Conservation (phyloP, 805 yeast genomes). For the Starmera dryadoides region DNA sequence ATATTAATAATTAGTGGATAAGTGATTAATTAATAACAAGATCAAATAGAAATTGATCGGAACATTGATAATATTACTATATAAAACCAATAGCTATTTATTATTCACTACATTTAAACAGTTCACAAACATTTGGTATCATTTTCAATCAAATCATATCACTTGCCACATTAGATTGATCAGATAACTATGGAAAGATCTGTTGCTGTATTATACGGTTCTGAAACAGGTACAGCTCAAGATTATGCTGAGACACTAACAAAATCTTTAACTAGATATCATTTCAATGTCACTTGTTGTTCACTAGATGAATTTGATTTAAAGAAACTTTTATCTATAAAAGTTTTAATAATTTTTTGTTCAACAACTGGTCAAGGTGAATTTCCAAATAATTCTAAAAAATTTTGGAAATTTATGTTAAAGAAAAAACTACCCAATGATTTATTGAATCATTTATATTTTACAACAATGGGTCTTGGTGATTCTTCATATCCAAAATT, state of each 20-base stretch:
- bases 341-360: slow-evolving; percentile 50
- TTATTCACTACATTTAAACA: no score
- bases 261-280: slow-evolving; percentile 44
- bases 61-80: no score
- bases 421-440: slow-evolving; percentile 56
- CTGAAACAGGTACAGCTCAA: slow-evolving; percentile 89
- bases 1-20: no score
- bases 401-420: slow-evolving; percentile 70
- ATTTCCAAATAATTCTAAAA: slow-evolving; percentile 68
- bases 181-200: slow-evolving; percentile 18
- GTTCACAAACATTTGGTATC: no score
- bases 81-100: no score
- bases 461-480: slow-evolving; percentile 85
- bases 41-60: no score
- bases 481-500: slow-evolving; percentile 87
- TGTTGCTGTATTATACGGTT: slow-evolving; percentile 71
- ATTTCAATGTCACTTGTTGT: slow-evolving; percentile 39
- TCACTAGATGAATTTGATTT: slow-evolving; percentile 57
- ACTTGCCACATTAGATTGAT: no score
- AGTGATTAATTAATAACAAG: no score
- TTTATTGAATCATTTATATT: slow-evolving; percentile 50
- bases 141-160: no score
- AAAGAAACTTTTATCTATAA: slow-evolving; percentile 41
- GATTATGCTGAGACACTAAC: slow-evolving; percentile 70
- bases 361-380: slow-evolving; percentile 97